These are phyloP conservation scores for Tetrahymena thermophila DNA, from an alignment of 73 alveolate species.

Conservation along the genomic window DNA sequence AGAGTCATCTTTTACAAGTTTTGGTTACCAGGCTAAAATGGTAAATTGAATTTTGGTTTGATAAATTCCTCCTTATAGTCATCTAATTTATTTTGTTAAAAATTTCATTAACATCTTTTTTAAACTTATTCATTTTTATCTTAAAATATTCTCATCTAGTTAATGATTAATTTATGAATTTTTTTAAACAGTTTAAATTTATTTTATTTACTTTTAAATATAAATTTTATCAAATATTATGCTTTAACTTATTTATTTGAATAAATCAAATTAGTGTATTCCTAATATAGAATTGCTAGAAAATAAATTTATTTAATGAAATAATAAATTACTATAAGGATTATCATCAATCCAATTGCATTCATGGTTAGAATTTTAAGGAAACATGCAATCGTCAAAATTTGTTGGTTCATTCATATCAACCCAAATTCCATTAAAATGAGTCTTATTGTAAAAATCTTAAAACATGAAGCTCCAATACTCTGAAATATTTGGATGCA, in stretches of 20 bases:
- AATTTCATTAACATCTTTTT: too few relatives aligned
- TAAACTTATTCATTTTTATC: too few relatives aligned
- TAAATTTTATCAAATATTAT: too few relatives aligned
- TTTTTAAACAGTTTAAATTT: too few relatives aligned
- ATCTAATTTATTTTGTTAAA: not conserved
- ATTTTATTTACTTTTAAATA: too few relatives aligned
- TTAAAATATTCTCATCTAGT: too few relatives aligned
- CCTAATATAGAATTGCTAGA: too few relatives aligned
- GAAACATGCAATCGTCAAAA: slow-evolving; percentile 35
- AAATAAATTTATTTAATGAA: too few relatives aligned
- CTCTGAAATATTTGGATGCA: slow-evolving; percentile 54
- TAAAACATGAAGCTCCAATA: slow-evolving; percentile 66
- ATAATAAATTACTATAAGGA: not conserved
- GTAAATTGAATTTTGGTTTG: not conserved
- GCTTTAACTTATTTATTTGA: not conserved
- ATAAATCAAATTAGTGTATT: too few relatives aligned
- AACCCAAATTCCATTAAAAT: slow-evolving; percentile 76
- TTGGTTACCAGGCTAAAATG: not conserved
- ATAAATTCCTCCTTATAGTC: not conserved
- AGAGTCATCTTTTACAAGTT: not conserved
- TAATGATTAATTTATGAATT: too few relatives aligned
- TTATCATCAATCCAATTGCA: not conserved
- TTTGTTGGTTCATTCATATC: slow-evolving; percentile 79
- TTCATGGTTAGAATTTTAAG: not conserved
- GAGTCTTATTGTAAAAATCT: slow-evolving; percentile 49